A percentile compares a stretch with the other conserved stretches of the same genome.
Evolutionary conservation across 2,329 filamentous ascomycete species (phyloP).

Genomic region (Aureobasidium melanogenum): DNA sequence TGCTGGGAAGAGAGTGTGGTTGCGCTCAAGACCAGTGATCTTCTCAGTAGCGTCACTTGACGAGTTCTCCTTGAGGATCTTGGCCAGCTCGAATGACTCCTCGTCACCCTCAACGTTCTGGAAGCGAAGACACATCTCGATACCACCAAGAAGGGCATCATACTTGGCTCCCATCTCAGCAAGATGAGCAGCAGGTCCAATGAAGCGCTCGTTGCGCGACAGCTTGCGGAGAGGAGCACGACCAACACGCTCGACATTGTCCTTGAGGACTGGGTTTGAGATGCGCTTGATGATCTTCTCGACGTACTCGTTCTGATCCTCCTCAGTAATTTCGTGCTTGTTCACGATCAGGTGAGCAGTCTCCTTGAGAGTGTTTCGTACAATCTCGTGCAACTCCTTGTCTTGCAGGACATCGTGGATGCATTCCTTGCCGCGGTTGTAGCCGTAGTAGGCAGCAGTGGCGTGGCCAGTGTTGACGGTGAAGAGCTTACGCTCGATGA

Average conservation of each 20-base stretch:
- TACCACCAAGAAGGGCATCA: slow-evolving; percentile 65
- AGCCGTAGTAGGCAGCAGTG: slow-evolving; percentile 90
- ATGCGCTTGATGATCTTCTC: slow-evolving; percentile 88
- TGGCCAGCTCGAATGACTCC: slow-evolving; percentile 76
- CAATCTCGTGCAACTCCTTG: slow-evolving; percentile 66
- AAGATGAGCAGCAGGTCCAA: slow-evolving; percentile 82
- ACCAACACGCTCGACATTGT: slow-evolving; percentile 89
- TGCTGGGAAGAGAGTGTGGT: slow-evolving; percentile 67
- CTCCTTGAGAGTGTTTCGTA: slow-evolving; percentile 72
- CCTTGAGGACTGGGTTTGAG: slow-evolving; percentile 85
- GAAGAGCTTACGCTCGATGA: slow-evolving; percentile 98
- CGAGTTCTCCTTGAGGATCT: slow-evolving; percentile 67
- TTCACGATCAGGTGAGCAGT: slow-evolving; percentile 76
- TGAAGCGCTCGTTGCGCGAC: slow-evolving; percentile 88
- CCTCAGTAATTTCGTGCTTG: slow-evolving; percentile 70
- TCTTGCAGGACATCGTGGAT: slow-evolving; percentile 86
- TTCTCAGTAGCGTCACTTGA: slow-evolving; percentile 68
- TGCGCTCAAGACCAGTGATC: slow-evolving; percentile 70
- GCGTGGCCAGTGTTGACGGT: slow-evolving; percentile 98
- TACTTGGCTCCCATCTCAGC: slow-evolving; percentile 70
- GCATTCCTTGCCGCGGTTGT: slow-evolving; percentile 74
- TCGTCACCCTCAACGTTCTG: slow-evolving; percentile 89
- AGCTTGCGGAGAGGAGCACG: slow-evolving; percentile 92
- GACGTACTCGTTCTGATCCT: slow-evolving; percentile 79
- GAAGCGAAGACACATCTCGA: slow-evolving; percentile 91